Conservation (phyloP, 495 filamentous ascomycete species). For the Tuber calosporum region DNA sequence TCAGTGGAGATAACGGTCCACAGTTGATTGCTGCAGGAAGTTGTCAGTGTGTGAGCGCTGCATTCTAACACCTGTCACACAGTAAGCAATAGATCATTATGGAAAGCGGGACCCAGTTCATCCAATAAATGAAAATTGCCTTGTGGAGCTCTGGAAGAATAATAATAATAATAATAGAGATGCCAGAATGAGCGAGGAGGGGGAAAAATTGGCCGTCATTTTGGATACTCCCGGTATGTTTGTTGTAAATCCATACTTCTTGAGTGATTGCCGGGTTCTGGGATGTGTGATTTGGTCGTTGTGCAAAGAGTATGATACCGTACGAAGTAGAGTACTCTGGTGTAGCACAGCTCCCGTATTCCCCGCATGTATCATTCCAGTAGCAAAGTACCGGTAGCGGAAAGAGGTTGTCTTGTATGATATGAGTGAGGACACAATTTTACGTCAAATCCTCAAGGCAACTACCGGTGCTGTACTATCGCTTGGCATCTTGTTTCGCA, state of each 20-base stretch:
- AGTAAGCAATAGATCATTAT: background rate
- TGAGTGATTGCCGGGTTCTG: no score
- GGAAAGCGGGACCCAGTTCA: background rate
- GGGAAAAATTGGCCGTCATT: background rate
- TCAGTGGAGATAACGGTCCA: no score
- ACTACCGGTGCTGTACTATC: background rate
- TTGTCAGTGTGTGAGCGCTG: background rate
- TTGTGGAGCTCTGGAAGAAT: no score
- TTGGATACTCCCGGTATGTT: background rate
- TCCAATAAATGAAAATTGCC: background rate
- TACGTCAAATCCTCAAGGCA: background rate
- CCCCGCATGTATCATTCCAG: no score
- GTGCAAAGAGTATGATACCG: no score
- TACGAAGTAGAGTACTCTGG: no score
- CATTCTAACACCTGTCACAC: background rate
- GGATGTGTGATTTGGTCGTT: no score
- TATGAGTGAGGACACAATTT: background rate
- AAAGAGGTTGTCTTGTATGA: background rate
- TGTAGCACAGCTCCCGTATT: background rate
- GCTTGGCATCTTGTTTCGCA: no score
- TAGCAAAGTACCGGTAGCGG: no score
- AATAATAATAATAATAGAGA: background rate
- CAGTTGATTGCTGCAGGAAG: background rate
- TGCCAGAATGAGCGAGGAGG: background rate
- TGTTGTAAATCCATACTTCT: no score